Base-by-base conservation (phyloP, 83 land plant species). In the Picea engelmannii region DNA sequence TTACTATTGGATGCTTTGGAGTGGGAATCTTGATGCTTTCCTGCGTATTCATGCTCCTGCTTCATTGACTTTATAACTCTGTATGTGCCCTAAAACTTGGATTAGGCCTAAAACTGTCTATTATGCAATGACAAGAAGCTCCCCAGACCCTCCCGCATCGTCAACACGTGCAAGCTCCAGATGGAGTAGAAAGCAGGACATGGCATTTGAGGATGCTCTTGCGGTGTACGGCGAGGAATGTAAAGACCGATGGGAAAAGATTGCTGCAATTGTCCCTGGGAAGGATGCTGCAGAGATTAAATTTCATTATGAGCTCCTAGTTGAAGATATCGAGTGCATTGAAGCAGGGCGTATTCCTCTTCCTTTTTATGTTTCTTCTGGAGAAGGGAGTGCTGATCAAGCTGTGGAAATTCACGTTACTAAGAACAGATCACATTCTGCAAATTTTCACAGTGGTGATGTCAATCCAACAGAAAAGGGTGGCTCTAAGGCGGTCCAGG, bases 401-500 rank as follows among this genome's bases (percentile, higher is more conserved):
- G 82, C 70, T 0, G 70, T 82, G 47, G 88, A 85, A 11, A 83
- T 85, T 15, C 84, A 84, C 27, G 25, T 59, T 52, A 78, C 78
- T 55, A 87, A 87, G 82, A 88, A 88, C 24, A 86, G 82, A 15
- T 66, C 69, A 5, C 78, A 82, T 60, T 74, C 13, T 8, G 82
- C 80, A 42, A 71, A 60, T 67, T 66, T 55, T 25, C 83, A 82
- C 38, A 79, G 81, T 44, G 35, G 24, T 1, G 90, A 90, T 62
- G 79, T 85, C 40, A 76, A 75, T 73, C 79, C 83, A 71, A 86
- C 86, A 13, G 90, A 90, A 17, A 92, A 92, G 58, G 81, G 73
- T 59, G 79, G 79, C n/a, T 85, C 94, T 40, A 87, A 83, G 79
- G 66, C 92, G 10, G 93, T 91, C 65, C 95, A 89, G 77, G 95